phyloP scores from a whole-genome alignment of 2,329 filamentous ascomycete species.

The Exophiala lecanii-corni region DNA sequence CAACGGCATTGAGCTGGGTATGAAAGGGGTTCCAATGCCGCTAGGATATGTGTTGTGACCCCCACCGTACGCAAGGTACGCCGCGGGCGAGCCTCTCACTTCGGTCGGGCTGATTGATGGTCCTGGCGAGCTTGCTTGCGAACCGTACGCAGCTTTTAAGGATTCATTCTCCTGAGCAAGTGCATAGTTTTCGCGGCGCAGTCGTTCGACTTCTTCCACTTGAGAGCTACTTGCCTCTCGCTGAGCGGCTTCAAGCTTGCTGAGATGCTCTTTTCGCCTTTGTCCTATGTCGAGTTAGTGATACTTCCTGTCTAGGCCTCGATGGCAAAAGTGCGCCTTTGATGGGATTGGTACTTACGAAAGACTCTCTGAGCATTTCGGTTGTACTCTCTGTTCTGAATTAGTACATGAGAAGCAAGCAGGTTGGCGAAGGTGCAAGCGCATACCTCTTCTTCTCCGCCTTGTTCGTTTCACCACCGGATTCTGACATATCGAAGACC shows the following conservation, averaged over 20 bases:
- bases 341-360: conserved; percentile 35
- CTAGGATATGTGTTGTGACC: conserved; percentile 18
- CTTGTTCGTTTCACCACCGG: conserved; percentile 28
- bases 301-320: too few species aligned
- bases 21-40: conserved; percentile 9
- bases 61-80: conserved; percentile 20
- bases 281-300: conserved; percentile 32
- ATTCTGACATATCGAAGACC: conserved; percentile 28
- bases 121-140: conserved; percentile 29
- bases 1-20: conserved; percentile 4
- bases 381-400: conserved; percentile 32
- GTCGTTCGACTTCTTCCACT: conserved; percentile 38
- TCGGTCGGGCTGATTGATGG: conserved; percentile 24
- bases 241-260: conserved; percentile 40
- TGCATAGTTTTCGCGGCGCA: conserved; percentile 38
- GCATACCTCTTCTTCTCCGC: conserved; percentile 29
- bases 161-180: conserved; percentile 39
- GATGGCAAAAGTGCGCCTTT: too few species aligned
- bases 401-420: conserved; percentile 10
- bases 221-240: conserved; percentile 37
- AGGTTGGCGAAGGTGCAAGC: background rate
- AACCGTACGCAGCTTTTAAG: conserved; percentile 34
- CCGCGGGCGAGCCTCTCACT: conserved; percentile 25
- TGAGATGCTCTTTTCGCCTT: conserved; percentile 42
- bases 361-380: conserved; percentile 43